These are phyloP conservation scores for Usnea hakonensis DNA, from an alignment of 495 filamentous ascomycete species.

Conservation along the genomic window DNA sequence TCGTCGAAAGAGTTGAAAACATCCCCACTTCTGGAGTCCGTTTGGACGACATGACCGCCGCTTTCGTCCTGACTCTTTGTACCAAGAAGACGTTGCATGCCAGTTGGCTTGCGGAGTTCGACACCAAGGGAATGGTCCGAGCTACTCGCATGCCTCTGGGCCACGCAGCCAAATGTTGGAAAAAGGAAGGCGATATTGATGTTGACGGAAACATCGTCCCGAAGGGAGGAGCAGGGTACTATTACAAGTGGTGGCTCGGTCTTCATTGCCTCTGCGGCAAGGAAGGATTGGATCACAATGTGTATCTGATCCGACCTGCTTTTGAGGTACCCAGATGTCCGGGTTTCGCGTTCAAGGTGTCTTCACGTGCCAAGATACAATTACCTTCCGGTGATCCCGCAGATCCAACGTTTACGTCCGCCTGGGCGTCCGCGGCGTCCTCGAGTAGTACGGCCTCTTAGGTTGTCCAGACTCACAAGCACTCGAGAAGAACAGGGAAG, in stretches of 20 bases:
- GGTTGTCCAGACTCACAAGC: too few relatives aligned
- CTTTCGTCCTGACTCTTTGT: neutral
- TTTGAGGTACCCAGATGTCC: neutral
- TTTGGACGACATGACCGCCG: neutral
- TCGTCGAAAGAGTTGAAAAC: neutral
- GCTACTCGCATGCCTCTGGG: conserved; percentile 6
- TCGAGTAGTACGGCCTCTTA: too few relatives aligned
- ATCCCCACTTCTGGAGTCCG: conserved; percentile 4
- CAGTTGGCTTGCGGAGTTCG: conserved; percentile 13
- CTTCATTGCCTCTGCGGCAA: conserved; percentile 17
- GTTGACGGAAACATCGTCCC: neutral
- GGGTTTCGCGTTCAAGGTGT: neutral
- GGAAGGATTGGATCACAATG: conserved; percentile 9
- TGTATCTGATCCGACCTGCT: neutral
- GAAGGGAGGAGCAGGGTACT: conserved; percentile 2
- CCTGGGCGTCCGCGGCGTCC: too few relatives aligned
- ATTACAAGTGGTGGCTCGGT: conserved; percentile 8
- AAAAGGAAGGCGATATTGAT: neutral
- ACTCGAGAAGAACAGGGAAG: too few relatives aligned
- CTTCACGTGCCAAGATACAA: neutral
- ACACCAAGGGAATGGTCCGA: conserved; percentile 7
- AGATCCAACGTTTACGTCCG: conserved; percentile 1
- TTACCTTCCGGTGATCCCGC: neutral
- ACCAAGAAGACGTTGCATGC: neutral
- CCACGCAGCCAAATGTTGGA: conserved; percentile 3